Base-by-base conservation (phyloP, 1,139 yeast genomes). In the Hanseniaspora gamundiae region DNA sequence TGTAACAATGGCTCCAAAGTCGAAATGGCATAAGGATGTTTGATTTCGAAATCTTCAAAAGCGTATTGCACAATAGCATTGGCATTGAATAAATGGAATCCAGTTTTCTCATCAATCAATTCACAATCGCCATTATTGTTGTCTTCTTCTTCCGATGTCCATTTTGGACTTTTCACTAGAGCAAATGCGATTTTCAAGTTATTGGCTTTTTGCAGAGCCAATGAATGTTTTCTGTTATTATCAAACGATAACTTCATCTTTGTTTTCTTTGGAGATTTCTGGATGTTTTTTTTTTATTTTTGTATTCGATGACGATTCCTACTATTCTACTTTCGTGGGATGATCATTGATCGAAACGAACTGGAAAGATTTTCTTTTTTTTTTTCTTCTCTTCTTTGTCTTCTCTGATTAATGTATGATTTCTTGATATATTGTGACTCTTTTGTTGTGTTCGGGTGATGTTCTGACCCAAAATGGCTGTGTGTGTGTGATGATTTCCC, bases 51-150 rank as follows among this genome's bases (percentile, higher is more conserved):
- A 51, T 73, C 76, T 20, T 69, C 64, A 41, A 76, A 66, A 48
- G 81, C 67, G 56, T 75, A 85, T 60, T 80, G 77, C 47, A 85
- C 87, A 48, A 87, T 81, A 21, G 96, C 84, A 60, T 87, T 85
- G 29, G 93, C 74, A 61, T 86, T 95, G 49, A 74, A 66, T 52
- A 87, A 70, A 52, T 71, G 73, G 46, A 80, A 73, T 0, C 57
- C 57, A 11, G 62, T 58, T 26, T 62, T 59, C 4, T 53, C 64
- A 39, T 58, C 55, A 45, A 75, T 63, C 21, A 57, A 50, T 35
- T 69, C 58, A 11, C 60, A 60, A 2, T 11, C n/a, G 16, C 19
- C 4, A 19, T 30, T 30, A 41, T 65, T 58, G 42, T 64, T 69
- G 42, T 66, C 68, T 38, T 64, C 69, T 33, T 61, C 59, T 45